Percentiles rank a stretch among this genome's conserved stretches.
These are phyloP conservation scores for Quillaja saponaria DNA, from an alignment of 306 rosid species.

Conservation along the genomic window DNA sequence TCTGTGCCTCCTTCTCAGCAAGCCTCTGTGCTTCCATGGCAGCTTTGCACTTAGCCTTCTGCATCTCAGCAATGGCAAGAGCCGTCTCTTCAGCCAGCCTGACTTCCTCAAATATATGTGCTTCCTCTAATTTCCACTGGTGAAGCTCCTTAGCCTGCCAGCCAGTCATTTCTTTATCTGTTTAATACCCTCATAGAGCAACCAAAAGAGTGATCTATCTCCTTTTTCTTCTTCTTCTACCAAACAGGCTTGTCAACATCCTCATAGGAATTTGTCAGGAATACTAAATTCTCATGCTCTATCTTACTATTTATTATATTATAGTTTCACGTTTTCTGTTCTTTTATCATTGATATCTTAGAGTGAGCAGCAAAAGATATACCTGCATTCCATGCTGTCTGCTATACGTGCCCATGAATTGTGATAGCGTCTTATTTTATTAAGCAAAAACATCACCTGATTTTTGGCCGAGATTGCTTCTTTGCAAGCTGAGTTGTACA, in stretches of 20 bases:
- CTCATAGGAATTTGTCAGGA: background rate
- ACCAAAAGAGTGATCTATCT: background rate
- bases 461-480: conserved; percentile 96
- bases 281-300: too few relatives aligned
- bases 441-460: conserved; percentile 46
- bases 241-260: background rate
- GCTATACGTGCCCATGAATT: background rate
- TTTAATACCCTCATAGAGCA: background rate
- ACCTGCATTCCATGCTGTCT: background rate
- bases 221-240: background rate
- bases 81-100: conserved; percentile 84
- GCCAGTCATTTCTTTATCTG: background rate
- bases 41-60: conserved; percentile 84
- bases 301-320: too few relatives aligned
- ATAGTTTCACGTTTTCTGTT: too few relatives aligned
- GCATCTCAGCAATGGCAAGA: conserved; percentile 78
- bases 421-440: too few relatives aligned
- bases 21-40: conserved; percentile 73
- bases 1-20: conserved; percentile 76
- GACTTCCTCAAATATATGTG: conserved; percentile 57
- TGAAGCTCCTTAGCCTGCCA: conserved; percentile 75
- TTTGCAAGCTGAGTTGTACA: conserved; percentile 97
- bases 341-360: too few relatives aligned
- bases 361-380: background rate
- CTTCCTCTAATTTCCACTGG: conserved; percentile 78